Evolutionary conservation across 1,284 basidiomycete genomes (phyloP), one percentile per base, ranked within the genome.

Genomic region (Athelia sp.): DNA sequence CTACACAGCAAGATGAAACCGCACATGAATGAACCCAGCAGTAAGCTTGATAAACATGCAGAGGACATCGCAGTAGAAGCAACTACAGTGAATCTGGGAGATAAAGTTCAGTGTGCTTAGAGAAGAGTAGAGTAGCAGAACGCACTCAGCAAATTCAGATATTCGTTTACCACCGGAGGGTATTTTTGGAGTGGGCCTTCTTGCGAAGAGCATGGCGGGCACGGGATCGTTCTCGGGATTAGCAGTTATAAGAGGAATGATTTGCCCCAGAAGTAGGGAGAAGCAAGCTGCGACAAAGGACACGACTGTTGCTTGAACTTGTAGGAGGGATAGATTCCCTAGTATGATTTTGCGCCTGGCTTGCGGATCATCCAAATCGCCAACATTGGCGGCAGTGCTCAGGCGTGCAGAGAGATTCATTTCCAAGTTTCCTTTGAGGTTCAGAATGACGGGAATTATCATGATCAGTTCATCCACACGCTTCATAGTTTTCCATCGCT

Each of bases 381-480:
- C 94, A 44, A 95, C 85, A 59, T 97, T 92, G 29, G 81, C 84
- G 3, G 84, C 81, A 1, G 88, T 90, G 3, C 81, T 80, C 14
- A 90, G 70, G n/a, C 87, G 76, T 2, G 87, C 85, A 11, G 86
- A 89, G 13, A 90, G 81, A 56, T 94, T 95, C 90, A 96, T 95
- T 69, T 96, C 94, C 43, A 98, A 79, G 59, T 98, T 98, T 15
- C 96, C 96, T 64, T 98, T 98, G 54, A 99, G 82, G 61, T 98
- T 99, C 57, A 96, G 80, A 19, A 98, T 75, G 58, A 97, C 94
- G 11, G 96, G 95, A 8, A 98, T 87, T 51, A 98, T 90, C 74
- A 98, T 95, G 61, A 98, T 95, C 50, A 98, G 84, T 66, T 99
- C 95, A 73, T 98, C 90, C 45, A 96, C 82, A 48, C 87, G 79